These are phyloP conservation scores for Brassica hybrid DNA, from an alignment of 441 rosid genomes.

Conservation along the genomic window DNA sequence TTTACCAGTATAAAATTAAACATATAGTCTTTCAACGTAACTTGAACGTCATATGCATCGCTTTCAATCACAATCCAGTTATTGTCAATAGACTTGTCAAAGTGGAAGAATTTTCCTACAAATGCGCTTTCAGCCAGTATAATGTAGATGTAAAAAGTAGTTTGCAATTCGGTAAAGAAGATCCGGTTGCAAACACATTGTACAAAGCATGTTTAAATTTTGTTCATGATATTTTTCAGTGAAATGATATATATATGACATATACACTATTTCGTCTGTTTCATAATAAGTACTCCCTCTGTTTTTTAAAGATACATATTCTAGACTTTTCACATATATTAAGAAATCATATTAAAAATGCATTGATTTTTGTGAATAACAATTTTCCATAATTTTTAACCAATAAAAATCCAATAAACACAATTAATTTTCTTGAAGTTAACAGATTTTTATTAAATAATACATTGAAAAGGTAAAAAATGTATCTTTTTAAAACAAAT, in stretches of 20 bases:
- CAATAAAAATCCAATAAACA: too few relatives aligned
- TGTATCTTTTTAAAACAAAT: too few relatives aligned
- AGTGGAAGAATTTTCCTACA: not conserved
- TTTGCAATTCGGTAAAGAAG: not conserved
- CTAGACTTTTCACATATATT: too few relatives aligned
- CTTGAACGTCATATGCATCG: not conserved
- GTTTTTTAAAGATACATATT: too few relatives aligned
- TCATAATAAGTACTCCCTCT: too few relatives aligned
- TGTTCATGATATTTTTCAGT: not conserved
- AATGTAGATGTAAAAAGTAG: not conserved
- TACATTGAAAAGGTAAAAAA: too few relatives aligned
- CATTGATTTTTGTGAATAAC: too few relatives aligned
- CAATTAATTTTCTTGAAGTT: too few relatives aligned
- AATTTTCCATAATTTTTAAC: too few relatives aligned
- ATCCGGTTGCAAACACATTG: not conserved
- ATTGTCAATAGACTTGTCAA: not conserved
- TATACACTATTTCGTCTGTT: too few relatives aligned
- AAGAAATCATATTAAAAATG: too few relatives aligned
- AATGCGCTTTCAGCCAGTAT: not conserved
- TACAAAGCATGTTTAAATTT: not conserved
- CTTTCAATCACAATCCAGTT: not conserved
- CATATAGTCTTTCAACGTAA: not conserved
- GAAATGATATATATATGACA: not conserved
- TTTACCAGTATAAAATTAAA: not conserved
- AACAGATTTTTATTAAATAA: too few relatives aligned